Percentiles rank a stretch among this genome's conserved stretches.
phyloP scores from a whole-genome alignment of 495 filamentous ascomycete species.

The Penicillium steckii region DNA sequence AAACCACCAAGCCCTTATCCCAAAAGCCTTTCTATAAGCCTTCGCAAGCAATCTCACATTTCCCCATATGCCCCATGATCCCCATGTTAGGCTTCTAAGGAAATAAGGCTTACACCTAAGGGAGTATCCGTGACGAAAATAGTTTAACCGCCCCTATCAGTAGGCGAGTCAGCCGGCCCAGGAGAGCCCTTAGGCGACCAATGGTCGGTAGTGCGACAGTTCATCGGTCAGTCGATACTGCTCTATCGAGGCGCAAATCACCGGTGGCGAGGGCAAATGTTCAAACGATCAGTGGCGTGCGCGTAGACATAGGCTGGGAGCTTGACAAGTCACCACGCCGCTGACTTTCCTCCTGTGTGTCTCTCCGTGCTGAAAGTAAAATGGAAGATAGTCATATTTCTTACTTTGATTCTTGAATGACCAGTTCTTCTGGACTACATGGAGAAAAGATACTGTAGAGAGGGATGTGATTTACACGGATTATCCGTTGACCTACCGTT shows the following conservation, averaged over 20 bases:
- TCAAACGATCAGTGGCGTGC: constrained; percentile 13
- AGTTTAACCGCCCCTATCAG: constrained; percentile 21
- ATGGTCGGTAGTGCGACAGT: constrained; percentile 22
- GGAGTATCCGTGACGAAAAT: constrained; percentile 23
- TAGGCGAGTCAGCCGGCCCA: constrained; percentile 25
- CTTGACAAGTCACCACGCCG: too few species aligned
- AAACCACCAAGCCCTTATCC: too few species aligned
- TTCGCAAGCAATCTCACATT: too few species aligned
- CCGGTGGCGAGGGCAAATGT: constrained; percentile 13
- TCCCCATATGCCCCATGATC: too few species aligned
- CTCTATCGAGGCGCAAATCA: constrained; percentile 1
- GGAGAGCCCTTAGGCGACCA: constrained; percentile 16
- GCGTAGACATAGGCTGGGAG: not conserved
- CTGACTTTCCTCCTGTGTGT: too few species aligned
- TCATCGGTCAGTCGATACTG: constrained; percentile 27
- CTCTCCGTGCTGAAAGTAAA: too few species aligned
- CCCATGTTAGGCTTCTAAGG: too few species aligned
- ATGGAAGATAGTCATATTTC: too few species aligned
- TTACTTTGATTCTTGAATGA: too few species aligned
- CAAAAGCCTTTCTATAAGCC: too few species aligned
- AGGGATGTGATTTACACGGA: not conserved
- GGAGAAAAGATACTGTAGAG: too few species aligned
- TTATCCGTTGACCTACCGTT: constrained; percentile 3
- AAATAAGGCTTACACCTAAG: not conserved
- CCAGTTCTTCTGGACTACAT: too few species aligned